A percentile compares a stretch with the other conserved stretches of the same genome.
Conservation (phyloP, 768 basidiomycete genomes). For the Auricularia auricula-judae region DNA sequence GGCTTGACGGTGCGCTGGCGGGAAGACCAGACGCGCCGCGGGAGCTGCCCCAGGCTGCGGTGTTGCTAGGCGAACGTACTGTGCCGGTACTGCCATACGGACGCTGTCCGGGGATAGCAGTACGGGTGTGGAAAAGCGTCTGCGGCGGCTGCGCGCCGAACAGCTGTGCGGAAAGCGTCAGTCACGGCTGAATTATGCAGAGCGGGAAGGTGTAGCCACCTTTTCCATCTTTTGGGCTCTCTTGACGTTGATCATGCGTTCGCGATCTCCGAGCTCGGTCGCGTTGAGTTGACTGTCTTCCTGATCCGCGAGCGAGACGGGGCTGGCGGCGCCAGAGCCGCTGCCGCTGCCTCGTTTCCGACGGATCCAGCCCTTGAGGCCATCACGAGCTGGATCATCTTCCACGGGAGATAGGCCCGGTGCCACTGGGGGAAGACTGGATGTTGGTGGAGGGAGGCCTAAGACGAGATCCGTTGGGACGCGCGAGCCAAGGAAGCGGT, state of each 20-base stretch:
- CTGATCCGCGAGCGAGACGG: neutral
- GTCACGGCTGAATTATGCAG: slow-evolving; percentile 4
- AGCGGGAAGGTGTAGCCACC: slow-evolving; percentile 29
- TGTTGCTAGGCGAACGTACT: neutral
- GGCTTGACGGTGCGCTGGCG: neutral
- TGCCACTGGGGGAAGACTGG: slow-evolving; percentile 27
- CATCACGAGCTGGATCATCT: slow-evolving; percentile 15
- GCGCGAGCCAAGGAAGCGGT: slow-evolving; percentile 76
- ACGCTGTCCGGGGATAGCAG: slow-evolving; percentile 10
- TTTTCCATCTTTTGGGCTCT: slow-evolving; percentile 83
- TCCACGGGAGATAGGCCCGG: slow-evolving; percentile 22
- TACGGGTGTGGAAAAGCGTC: slow-evolving; percentile 61
- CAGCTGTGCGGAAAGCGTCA: slow-evolving; percentile 33
- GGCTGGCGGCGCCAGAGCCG: neutral
- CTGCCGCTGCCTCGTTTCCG: slow-evolving; percentile 41
- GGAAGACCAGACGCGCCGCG: neutral
- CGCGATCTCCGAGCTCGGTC: slow-evolving; percentile 49
- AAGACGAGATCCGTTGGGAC: slow-evolving; percentile 63
- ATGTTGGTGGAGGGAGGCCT: slow-evolving; percentile 3
- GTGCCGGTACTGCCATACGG: neutral
- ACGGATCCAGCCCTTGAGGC: slow-evolving; percentile 33
- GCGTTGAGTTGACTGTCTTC: slow-evolving; percentile 43
- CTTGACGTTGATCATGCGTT: slow-evolving; percentile 71
- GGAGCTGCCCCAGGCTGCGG: neutral
- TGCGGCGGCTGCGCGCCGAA: slow-evolving; percentile 77